Percentiles rank a stretch among this genome's conserved stretches.
These are phyloP conservation scores for Agaricales sp. DNA, from an alignment of 1,284 basidiomycete species.

Conservation along the genomic window DNA sequence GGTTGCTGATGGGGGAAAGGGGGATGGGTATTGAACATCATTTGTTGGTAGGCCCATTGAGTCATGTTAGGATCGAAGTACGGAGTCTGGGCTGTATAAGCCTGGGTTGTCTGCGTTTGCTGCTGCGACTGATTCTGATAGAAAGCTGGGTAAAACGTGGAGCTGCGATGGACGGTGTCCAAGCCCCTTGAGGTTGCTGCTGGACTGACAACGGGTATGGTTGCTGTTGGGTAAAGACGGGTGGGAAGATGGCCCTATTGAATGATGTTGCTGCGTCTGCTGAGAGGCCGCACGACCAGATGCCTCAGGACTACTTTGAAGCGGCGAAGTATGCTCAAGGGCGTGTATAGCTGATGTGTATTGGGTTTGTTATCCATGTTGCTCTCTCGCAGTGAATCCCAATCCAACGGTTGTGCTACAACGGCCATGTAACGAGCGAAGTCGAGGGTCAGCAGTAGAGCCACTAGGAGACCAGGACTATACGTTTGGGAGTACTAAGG, in stretches of 20 bases:
- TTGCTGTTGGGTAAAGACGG: slow-evolving; percentile 14
- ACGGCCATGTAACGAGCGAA: slow-evolving; percentile 64
- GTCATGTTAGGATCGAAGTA: slow-evolving; percentile 70
- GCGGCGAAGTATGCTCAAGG: slow-evolving; percentile 36
- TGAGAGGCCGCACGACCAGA: slow-evolving; percentile 14
- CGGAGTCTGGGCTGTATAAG: slow-evolving; percentile 31
- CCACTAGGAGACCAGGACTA: too few relatives aligned
- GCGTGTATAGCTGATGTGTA: slow-evolving; percentile 45
- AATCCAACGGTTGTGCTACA: slow-evolving; percentile 64
- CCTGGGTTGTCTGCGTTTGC: slow-evolving; percentile 25
- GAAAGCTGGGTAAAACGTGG: slow-evolving; percentile 66
- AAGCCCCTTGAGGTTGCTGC: slow-evolving; percentile 45
- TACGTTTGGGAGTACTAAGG: too few relatives aligned
- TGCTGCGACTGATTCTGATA: slow-evolving; percentile 59
- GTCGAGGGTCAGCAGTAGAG: too few relatives aligned
- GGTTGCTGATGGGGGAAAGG: slow-evolving; percentile 27
- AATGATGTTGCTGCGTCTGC: slow-evolving; percentile 24
- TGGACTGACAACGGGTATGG: slow-evolving; percentile 31
- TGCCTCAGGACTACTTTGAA: slow-evolving; percentile 16
- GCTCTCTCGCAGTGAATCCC: slow-evolving; percentile 52
- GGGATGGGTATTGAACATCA: slow-evolving; percentile 68
- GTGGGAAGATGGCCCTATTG: too few relatives aligned
- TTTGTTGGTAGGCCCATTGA: slow-evolving; percentile 81
- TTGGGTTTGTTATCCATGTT: slow-evolving; percentile 45
- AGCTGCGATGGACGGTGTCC: slow-evolving; percentile 51